Percentiles rank a stretch among this genome's conserved stretches.
phyloP scores from a whole-genome alignment of 768 basidiomycete species.

The Pleurotus sapidus region DNA sequence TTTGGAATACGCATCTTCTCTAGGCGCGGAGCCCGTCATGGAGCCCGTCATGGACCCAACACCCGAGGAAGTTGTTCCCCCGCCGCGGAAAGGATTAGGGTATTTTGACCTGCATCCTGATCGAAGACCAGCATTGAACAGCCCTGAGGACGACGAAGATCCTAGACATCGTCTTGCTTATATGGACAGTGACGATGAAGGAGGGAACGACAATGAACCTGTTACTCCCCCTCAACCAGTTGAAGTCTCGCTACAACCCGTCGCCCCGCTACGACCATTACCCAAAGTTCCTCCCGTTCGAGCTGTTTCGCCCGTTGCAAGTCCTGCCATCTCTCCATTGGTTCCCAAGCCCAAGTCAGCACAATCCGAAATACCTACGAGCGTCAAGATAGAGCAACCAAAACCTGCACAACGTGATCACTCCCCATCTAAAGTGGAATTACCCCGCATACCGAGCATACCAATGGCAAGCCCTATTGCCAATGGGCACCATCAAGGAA shows the following conservation, averaged over 20 bases:
- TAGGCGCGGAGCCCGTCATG: conserved; percentile 6
- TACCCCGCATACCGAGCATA: not conserved
- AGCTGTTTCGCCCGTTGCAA: not conserved
- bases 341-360: conserved; percentile 11
- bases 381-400: not conserved
- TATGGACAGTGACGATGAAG: conserved; percentile 27
- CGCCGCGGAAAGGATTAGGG: conserved; percentile 46
- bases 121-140: conserved; percentile 38
- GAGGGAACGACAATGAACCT: conserved; percentile 24
- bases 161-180: conserved; percentile 31
- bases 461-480: not conserved
- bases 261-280: conserved; percentile 10
- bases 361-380: not conserved
- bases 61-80: conserved; percentile 13
- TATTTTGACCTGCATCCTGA: conserved; percentile 85
- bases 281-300: conserved; percentile 3
- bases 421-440: not conserved
- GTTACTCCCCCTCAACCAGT: not conserved
- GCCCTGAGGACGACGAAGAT: conserved; percentile 29
- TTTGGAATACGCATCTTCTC: conserved; percentile 20
- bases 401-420: not conserved
- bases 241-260: not conserved
- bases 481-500: conserved; percentile 1
- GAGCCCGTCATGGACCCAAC: conserved; percentile 1
- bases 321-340: conserved; percentile 24